Conservation (phyloP, 2,329 filamentous ascomycete genomes). For the Pseudopyrenochaeta lycopersici region DNA sequence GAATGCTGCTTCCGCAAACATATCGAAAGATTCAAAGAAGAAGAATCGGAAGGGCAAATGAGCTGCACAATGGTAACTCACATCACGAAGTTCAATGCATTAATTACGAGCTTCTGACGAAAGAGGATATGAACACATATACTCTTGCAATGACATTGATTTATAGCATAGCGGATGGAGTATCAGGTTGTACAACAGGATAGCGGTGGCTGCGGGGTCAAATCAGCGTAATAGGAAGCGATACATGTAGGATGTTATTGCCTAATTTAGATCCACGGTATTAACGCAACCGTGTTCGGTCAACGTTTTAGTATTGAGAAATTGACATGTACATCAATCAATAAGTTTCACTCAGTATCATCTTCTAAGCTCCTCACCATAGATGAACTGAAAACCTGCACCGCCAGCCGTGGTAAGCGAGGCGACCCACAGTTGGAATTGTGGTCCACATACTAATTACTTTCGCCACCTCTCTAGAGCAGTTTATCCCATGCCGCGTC, state of each 20-base stretch:
- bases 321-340: too few species aligned
- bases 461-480: neutral
- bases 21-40: conserved; percentile 20
- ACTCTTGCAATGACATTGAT: neutral
- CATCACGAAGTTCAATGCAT: neutral
- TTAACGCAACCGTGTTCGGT: too few species aligned
- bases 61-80: neutral
- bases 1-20: conserved; percentile 1
- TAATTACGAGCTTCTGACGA: neutral
- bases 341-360: too few species aligned
- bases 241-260: too few species aligned
- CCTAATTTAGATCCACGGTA: too few species aligned
- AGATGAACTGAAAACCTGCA: too few species aligned
- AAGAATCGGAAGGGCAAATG: conserved; percentile 23
- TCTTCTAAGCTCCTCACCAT: too few species aligned
- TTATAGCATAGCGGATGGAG: conserved; percentile 16
- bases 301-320: too few species aligned
- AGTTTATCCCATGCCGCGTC: neutral
- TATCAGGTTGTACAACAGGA: too few species aligned
- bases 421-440: too few species aligned
- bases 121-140: neutral
- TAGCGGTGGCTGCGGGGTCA: neutral
- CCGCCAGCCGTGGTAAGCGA: too few species aligned
- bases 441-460: too few species aligned
- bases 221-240: neutral